Evolutionary conservation across 441 rosid species (phyloP), one percentile per base, ranked within the genome.

Genomic region (Euphorbia celastroides): DNA sequence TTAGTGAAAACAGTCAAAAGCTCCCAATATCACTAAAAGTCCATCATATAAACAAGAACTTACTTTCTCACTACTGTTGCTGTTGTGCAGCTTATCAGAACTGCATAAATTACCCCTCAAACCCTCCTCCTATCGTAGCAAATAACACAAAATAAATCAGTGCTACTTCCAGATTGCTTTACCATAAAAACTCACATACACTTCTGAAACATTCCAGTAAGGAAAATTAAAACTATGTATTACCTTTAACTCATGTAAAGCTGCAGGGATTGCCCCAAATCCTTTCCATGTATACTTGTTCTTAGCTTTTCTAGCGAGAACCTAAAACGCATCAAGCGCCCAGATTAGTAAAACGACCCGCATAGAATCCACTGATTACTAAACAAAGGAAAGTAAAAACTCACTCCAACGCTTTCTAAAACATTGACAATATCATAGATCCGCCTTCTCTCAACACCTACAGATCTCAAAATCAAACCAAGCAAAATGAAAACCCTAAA

Each of bases 241-340:
- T 50, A 88, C 97, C 84, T 86, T 84, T 1, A 90, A 76, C 73
- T 81, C 83, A 44, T 83, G 77, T 26, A 93, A 70, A 26, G 97
- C 88, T 38, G 62, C 71, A n/a, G 93, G 94, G 68, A 93, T 88
- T 67, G 94, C 97, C 1, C 69, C 77, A 68, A 90, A 88, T 2
- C 98, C 98, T 75, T 83, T 93, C 97, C 98, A 90, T 1, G 89
- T 84, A 66, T 93, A 93, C 69, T 83, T 87, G 69, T 93, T 93
- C 76, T 93, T 93, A 0, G 93, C 98, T 64, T 74, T 90, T 74
- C 84, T 88, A 8, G 82, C 67, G 22, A 90, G 86, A 79, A 90
- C 94, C 98, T 93, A 27, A 72, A 68, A 62, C 30, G 5, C 27
- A 16, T 20, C 27, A 73, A 61, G 26, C 22, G 65, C 62, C 72